Evolutionary conservation across 2,329 filamentous ascomycete species (phyloP).

Genomic region (Cordyceps pruinosa): DNA sequence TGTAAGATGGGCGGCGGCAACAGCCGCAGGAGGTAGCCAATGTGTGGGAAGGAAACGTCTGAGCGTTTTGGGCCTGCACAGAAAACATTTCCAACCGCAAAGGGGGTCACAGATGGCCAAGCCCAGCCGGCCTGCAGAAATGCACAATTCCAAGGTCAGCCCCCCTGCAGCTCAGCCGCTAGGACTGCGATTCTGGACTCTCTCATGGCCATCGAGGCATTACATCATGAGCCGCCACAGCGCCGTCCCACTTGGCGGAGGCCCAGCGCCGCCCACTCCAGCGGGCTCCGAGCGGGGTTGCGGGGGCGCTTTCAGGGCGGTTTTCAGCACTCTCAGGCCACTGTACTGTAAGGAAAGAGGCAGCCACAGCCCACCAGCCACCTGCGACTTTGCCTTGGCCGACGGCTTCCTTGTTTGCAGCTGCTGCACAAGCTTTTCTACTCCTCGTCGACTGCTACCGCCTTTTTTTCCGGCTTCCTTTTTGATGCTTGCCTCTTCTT

Average conservation of each 20-base stretch:
- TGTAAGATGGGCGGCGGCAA: neutral
- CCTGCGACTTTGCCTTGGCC: neutral
- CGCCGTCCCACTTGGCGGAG: neutral
- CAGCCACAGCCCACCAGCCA: neutral
- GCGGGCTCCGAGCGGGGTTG: neutral
- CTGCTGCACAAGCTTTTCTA: neutral
- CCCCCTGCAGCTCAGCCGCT: neutral
- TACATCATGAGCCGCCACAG: constrained; percentile 1
- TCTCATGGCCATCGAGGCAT: neutral
- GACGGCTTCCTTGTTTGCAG: neutral
- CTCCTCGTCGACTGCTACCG: neutral
- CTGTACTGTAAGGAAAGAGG: neutral
- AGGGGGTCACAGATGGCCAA: no score
- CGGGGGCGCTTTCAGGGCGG: neutral
- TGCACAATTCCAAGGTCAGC: neutral
- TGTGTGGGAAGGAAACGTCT: no score
- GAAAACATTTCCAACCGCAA: no score
- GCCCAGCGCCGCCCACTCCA: neutral
- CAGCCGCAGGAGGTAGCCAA: neutral
- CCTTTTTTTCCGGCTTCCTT: neutral
- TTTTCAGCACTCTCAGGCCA: no score
- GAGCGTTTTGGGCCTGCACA: no score
- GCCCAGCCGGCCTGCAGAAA: neutral
- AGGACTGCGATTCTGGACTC: neutral
- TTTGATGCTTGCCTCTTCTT: neutral